Evolutionary conservation across 179 eudicot species (phyloP), one percentile per base, ranked within the genome.

Genomic region (Spergularia azorica): DNA sequence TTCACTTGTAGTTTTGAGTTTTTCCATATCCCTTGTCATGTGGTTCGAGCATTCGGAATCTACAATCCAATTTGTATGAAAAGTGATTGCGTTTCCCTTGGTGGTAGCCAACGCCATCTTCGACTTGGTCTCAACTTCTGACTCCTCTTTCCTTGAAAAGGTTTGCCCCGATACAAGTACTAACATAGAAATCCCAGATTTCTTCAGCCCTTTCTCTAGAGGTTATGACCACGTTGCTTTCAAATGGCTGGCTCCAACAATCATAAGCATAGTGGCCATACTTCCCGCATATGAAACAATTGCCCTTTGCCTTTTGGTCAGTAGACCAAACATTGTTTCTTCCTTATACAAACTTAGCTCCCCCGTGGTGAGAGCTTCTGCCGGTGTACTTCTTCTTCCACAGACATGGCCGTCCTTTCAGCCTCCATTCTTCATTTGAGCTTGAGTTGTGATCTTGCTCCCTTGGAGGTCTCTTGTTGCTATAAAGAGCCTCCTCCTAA

Each of bases 271-370:
- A 65, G n/a, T 68, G 57, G 11, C 14, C 58, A 8, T 18, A 1
- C 72, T 68, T 50, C 14, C 72, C 72, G 16, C 72, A 48, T 5
- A 1, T 68, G 14, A 46, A 68, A 12, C 72, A 68, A 36, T 68
- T 16, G 36, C 20, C 32, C 0, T 18, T 46, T 4, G 13, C 0
- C 15, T 65, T 36, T 6, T 65, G 15, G n/a, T n/a, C n/a, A n/a
- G n/a, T n/a, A n/a, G n/a, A n/a, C n/a, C n/a, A n/a, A n/a, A n/a
- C n/a, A 2, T 12, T 26, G 7, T 12, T 36, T 11, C 51, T 16
- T 36, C n/a, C 16, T 65, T 21, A 17, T 6, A 50, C 50, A 18
- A 2, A 50, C 11, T 2, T 43, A 65, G 69, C 69, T 65, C 69
- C 69, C 69, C 69, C 69, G 36, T 36, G 18, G 3, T 65, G 69